Percentiles rank a stretch among this genome's conserved stretches.
phyloP scores from a whole-genome alignment of 495 filamentous ascomycete species.

The Cercophora newfieldiana region DNA sequence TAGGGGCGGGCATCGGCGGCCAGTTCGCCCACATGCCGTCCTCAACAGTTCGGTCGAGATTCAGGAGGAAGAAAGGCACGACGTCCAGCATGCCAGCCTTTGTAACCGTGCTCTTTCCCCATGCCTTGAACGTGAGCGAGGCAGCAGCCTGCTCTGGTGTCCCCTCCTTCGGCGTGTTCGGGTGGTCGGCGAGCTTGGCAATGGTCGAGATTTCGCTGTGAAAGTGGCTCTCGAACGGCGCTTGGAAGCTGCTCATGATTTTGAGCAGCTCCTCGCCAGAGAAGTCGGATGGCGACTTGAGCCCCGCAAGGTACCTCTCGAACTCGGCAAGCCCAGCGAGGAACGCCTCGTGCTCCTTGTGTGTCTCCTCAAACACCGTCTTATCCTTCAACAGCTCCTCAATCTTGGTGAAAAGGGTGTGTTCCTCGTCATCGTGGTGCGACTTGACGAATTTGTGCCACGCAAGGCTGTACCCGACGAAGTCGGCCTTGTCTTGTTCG shows the following conservation, averaged over 20 bases:
- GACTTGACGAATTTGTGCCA: conserved; percentile 55
- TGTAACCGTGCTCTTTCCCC: conserved; percentile 53
- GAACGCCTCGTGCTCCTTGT: conserved; percentile 56
- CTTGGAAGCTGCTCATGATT: conserved; percentile 51
- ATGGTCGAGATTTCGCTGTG: conserved; percentile 56
- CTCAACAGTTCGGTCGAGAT: conserved; percentile 55
- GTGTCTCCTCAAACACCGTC: conserved; percentile 46
- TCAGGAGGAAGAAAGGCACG: conserved; percentile 59
- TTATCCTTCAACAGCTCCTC: conserved; percentile 49
- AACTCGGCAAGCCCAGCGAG: conserved; percentile 49
- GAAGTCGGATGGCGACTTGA: conserved; percentile 40
- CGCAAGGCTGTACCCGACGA: conserved; percentile 51
- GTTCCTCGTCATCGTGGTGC: conserved; percentile 58
- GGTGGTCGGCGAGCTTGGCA: conserved; percentile 45
- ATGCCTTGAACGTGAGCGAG: conserved; percentile 40
- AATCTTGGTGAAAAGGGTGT: conserved; percentile 52
- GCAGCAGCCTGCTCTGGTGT: conserved; percentile 33
- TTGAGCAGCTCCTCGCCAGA: conserved; percentile 43
- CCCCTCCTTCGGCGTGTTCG: conserved; percentile 46
- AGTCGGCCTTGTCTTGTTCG: conserved; percentile 47
- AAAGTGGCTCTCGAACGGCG: conserved; percentile 53
- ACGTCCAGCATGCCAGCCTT: conserved; percentile 51
- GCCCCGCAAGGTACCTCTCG: conserved; percentile 46
- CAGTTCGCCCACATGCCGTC: conserved; percentile 54
- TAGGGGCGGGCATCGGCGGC: conserved; percentile 50